Evolutionary conservation across 768 basidiomycete species (phyloP).

Genomic region (Cystofilobasidium ferigula): DNA sequence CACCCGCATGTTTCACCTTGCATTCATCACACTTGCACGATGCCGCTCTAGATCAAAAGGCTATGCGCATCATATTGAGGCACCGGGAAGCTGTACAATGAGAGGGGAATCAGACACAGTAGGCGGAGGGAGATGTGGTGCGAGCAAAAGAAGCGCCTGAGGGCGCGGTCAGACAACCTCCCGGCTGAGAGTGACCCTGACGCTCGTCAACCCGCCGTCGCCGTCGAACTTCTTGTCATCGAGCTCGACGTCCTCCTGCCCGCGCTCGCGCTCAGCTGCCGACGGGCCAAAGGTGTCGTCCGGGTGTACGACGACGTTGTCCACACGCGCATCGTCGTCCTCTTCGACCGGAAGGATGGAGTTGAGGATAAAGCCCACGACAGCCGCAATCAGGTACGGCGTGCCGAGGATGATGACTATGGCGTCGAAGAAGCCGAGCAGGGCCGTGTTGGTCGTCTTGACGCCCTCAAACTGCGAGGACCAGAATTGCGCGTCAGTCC

Average conservation of each 20-base stretch:
- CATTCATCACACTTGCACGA: too few species aligned
- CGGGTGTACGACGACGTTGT: neutral
- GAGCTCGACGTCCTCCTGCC: neutral
- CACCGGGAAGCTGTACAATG: too few species aligned
- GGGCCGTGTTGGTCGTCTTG: conserved; percentile 38
- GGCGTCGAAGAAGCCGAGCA: conserved; percentile 60
- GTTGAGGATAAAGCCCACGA: conserved; percentile 53
- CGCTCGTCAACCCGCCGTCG: neutral
- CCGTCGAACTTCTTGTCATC: neutral
- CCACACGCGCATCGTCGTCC: neutral
- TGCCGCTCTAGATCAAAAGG: too few species aligned
- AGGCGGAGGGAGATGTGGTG: too few species aligned
- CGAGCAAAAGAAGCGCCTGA: too few species aligned
- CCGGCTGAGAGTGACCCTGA: neutral
- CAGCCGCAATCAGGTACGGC: conserved; percentile 54
- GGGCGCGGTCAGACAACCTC: conserved; percentile 3
- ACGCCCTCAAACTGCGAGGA: conserved; percentile 20
- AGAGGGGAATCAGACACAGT: too few species aligned
- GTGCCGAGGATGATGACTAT: conserved; percentile 71
- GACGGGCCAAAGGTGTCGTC: neutral
- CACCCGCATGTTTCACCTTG: too few species aligned
- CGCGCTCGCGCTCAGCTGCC: neutral
- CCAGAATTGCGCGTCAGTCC: too few species aligned
- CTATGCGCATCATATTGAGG: too few species aligned
- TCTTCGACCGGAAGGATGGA: conserved; percentile 46